phyloP scores from a whole-genome alignment of 495 filamentous ascomycete species.

The Amphirosellinia nigrospora region DNA sequence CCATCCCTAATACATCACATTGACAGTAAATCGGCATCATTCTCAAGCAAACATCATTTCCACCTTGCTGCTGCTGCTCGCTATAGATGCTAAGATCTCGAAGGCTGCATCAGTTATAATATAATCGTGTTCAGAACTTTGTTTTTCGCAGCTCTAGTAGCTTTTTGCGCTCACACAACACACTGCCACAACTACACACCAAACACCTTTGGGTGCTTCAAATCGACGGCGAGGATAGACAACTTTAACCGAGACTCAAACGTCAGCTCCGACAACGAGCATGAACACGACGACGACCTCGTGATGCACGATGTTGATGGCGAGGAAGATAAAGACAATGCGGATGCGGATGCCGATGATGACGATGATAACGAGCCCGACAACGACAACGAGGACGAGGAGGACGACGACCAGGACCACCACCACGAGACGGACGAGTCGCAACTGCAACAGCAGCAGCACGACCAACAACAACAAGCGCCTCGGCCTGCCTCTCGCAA shows the following conservation, averaged over 20 bases:
- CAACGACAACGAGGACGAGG: conserved; percentile 63
- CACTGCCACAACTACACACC: background rate
- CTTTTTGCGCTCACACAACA: background rate
- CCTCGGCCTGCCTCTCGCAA: conserved; percentile 37
- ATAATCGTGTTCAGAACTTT: background rate
- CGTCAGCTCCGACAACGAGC: conserved; percentile 70
- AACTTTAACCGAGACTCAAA: conserved; percentile 58
- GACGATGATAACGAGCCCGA: conserved; percentile 65
- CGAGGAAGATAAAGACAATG: conserved; percentile 44
- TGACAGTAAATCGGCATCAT: background rate
- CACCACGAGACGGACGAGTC: conserved; percentile 30
- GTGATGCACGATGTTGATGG: conserved; percentile 69
- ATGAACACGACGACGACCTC: conserved; percentile 66
- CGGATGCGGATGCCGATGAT: conserved; percentile 50
- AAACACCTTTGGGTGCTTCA: background rate
- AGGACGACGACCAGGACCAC: conserved; percentile 58
- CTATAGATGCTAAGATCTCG: background rate
- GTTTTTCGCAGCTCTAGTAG: background rate
- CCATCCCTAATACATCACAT: too few relatives aligned
- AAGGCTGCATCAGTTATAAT: background rate
- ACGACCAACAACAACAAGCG: conserved; percentile 33
- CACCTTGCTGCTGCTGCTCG: background rate
- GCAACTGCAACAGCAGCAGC: conserved; percentile 28
- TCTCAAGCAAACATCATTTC: background rate
- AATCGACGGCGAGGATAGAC: conserved; percentile 29